Base-by-base conservation (phyloP, 148 eudicot species). In the Vaccinium myrtillus region DNA sequence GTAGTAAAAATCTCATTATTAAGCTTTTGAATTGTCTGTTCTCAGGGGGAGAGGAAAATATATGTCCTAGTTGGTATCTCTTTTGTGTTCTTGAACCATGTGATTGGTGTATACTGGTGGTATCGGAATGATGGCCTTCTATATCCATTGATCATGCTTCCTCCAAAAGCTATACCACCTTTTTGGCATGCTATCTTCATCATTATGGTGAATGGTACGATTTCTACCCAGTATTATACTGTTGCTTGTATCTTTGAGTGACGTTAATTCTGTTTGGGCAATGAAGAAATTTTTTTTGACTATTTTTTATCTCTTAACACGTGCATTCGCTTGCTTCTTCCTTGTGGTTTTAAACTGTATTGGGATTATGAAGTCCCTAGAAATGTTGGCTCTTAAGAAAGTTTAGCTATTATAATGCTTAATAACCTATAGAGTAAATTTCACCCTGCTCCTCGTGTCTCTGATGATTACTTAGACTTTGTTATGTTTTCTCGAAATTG, bases 51-150 rank as follows among this genome's bases (percentile, higher is more conserved):
- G 88, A 93, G 99, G 85, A 94, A 91, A 81, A 82, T 93, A 30
- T 79, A 92, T 71, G 82, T 95, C 83, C 94, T 97, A 36, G 84
- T 94, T 83, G 94, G 92, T 76, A 90, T 90, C 65, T 90, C 90
- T 55, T 80, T 81, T 21, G 87, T 90, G 82, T 97, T 95, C 86
- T 84, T 91, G 67, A 89, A 92, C 86, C 98, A 95, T 83, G 93
- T 97, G 77, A 86, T 88, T 84, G 96, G 98, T 77, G 91, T 97
- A 82, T 95, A 97, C 90, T 97, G 98, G 99, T 95, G 99, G 98
- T 89, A 87, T 82, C 87, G 88, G 55, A 92, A 91, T 75, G 96
- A 97, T 86, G 94, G 93, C 81, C 88, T 97, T 88, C 89, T 92
- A 70, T 90, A 91, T 87, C 98, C 96, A 39, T 84, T 97, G 75